Percentiles rank a stretch among this genome's conserved stretches.
Conservation (phyloP, 495 filamentous ascomycete genomes). For the Pseudomonodictys pantanalensis region DNA sequence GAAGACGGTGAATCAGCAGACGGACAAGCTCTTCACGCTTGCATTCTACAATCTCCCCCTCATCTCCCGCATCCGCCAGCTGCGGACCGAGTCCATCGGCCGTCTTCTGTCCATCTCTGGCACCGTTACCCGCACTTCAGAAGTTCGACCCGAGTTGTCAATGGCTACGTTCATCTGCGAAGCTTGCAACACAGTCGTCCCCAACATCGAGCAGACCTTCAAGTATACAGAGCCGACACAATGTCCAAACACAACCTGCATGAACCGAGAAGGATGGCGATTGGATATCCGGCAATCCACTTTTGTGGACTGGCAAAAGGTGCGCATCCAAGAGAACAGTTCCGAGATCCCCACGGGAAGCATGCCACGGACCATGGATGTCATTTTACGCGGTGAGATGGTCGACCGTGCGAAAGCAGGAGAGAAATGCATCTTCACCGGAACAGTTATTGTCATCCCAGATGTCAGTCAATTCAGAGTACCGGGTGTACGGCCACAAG, state of each 20-base stretch:
- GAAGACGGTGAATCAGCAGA: constrained; percentile 89
- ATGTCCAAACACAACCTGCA: constrained; percentile 89
- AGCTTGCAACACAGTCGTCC: constrained; percentile 71
- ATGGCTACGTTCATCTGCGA: constrained; percentile 93
- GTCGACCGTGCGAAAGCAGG: constrained; percentile 96
- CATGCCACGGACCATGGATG: constrained; percentile 97
- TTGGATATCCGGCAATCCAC: constrained; percentile 95
- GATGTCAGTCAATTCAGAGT: constrained; percentile 94
- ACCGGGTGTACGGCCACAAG: constrained; percentile 78
- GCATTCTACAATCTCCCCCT: constrained; percentile 96
- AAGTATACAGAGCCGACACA: constrained; percentile 94
- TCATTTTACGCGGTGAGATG: constrained; percentile 96
- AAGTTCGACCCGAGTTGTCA: constrained; percentile 90
- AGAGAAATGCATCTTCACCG: constrained; percentile 97
- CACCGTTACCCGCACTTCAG: constrained; percentile 92
- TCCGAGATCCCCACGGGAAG: constrained; percentile 97
- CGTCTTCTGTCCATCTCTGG: constrained; percentile 92
- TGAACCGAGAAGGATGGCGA: constrained; percentile 85
- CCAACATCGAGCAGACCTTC: constrained; percentile 96
- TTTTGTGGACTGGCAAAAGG: constrained; percentile 99
- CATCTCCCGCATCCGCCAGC: constrained; percentile 83
- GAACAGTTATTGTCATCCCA: constrained; percentile 91
- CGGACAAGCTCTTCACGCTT: constrained; percentile 90
- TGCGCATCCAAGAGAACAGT: constrained; percentile 94
- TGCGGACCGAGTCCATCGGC: constrained; percentile 88